phyloP scores from a whole-genome alignment of 192 early-diverging fungal species.

The Dissophora ornata region DNA sequence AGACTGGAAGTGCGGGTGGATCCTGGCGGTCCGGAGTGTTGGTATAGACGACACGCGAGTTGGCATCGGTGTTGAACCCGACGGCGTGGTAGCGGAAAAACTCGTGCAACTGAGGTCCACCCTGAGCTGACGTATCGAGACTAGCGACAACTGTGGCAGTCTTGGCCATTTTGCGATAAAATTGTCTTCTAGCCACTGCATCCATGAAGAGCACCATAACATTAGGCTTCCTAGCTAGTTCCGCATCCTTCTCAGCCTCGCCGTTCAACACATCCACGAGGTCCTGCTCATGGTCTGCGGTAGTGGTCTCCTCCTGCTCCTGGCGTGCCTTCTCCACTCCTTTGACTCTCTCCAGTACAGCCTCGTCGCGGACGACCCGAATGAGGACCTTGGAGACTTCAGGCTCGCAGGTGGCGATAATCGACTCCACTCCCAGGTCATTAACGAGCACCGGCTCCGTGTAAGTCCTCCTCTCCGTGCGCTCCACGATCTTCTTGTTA shows the following conservation, averaged over 20 bases:
- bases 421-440: constrained; percentile 48
- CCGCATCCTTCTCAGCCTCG: background rate
- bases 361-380: constrained; percentile 25
- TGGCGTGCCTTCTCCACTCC: constrained; percentile 8
- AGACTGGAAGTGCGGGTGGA: constrained; percentile 56
- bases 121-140: constrained; percentile 44
- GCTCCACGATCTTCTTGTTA: constrained; percentile 57
- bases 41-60: constrained; percentile 60
- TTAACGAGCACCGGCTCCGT: constrained; percentile 32
- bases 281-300: constrained; percentile 7
- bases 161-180: constrained; percentile 64
- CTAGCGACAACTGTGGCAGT: constrained; percentile 40
- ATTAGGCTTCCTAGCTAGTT: constrained; percentile 50
- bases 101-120: constrained; percentile 54
- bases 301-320: constrained; percentile 12
- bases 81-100: constrained; percentile 65
- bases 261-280: constrained; percentile 1
- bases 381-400: constrained; percentile 43
- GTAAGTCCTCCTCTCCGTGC: constrained; percentile 30
- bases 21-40: constrained; percentile 21
- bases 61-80: constrained; percentile 64
- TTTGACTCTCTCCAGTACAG: constrained; percentile 23
- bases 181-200: constrained; percentile 62
- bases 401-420: constrained; percentile 61
- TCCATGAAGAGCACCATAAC: constrained; percentile 66